phyloP scores from a whole-genome alignment of 495 filamentous ascomycete species.

The Penicilliopsis zonata region DNA sequence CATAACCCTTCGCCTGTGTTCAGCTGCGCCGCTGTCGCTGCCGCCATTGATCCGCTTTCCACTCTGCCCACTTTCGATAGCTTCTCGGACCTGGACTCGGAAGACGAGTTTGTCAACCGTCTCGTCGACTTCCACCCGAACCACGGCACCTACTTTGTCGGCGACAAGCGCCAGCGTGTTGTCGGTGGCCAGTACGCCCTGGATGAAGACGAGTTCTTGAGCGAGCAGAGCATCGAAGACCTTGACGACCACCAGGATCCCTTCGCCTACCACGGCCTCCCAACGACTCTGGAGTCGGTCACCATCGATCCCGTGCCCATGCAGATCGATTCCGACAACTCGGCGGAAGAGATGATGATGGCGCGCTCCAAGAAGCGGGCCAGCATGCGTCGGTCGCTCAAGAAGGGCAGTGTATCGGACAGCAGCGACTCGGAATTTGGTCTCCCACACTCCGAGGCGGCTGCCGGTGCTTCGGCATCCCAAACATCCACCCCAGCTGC shows the following conservation, averaged over 20 bases:
- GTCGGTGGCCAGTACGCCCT: slow-evolving; percentile 52
- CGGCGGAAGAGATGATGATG: slow-evolving; percentile 31
- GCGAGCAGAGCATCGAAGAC: slow-evolving; percentile 66
- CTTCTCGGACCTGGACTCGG: slow-evolving; percentile 83
- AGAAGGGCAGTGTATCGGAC: slow-evolving; percentile 30
- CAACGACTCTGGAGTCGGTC: slow-evolving; percentile 25
- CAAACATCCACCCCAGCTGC: too few relatives aligned
- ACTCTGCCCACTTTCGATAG: slow-evolving; percentile 71
- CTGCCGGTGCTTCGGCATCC: too few relatives aligned
- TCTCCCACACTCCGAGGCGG: too few relatives aligned
- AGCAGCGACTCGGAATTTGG: slow-evolving; percentile 16
- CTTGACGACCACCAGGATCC: slow-evolving; percentile 54
- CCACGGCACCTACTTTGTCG: slow-evolving; percentile 46
- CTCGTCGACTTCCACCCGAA: slow-evolving; percentile 59
- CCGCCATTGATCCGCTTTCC: slow-evolving; percentile 38
- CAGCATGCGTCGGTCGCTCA: slow-evolving; percentile 30
- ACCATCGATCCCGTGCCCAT: slow-evolving; percentile 18
- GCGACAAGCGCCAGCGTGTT: slow-evolving; percentile 69
- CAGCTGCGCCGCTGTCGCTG: slow-evolving; percentile 35
- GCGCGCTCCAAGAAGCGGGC: slow-evolving; percentile 53
- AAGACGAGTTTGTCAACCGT: slow-evolving; percentile 74
- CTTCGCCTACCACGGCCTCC: slow-evolving; percentile 39
- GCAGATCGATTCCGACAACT: slow-evolving; percentile 13
- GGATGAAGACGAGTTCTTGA: slow-evolving; percentile 64
- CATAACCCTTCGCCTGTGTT: slow-evolving; percentile 36